Evolutionary conservation across 2,329 filamentous ascomycete genomes (phyloP).

Genomic region (Sporothrix pallida): DNA sequence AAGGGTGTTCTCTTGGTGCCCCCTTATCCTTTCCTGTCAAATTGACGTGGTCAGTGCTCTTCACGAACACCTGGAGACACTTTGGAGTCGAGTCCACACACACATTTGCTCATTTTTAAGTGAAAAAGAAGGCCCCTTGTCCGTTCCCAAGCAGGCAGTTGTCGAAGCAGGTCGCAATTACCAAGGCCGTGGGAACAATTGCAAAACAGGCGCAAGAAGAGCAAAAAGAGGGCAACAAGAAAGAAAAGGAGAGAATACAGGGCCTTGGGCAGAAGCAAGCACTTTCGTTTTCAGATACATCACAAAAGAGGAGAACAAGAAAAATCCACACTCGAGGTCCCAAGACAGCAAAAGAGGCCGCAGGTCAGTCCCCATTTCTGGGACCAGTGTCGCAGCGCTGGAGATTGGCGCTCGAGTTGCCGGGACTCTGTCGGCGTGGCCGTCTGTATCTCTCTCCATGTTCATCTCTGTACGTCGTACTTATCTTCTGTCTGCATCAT

Average conservation of each 20-base stretch:
- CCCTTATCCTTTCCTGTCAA: neutral
- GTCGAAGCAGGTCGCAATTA: constrained; percentile 24
- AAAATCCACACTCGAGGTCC: constrained; percentile 12
- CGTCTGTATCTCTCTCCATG: neutral
- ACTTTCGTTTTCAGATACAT: neutral
- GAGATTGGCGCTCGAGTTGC: neutral
- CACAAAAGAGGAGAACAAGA: constrained; percentile 15
- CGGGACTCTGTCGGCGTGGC: neutral
- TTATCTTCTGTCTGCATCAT: neutral
- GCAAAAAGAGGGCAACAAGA: neutral
- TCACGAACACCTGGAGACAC: neutral
- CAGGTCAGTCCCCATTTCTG: constrained; percentile 25
- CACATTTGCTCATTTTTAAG: no score
- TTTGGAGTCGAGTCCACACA: neutral
- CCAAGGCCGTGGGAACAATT: constrained; percentile 16
- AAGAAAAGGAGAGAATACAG: neutral
- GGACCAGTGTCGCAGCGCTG: constrained; percentile 28
- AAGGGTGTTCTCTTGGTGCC: neutral
- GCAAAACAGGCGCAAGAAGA: neutral
- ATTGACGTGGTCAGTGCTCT: constrained; percentile 3
- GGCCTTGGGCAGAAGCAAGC: neutral
- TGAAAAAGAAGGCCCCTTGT: neutral
- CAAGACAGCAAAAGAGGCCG: constrained; percentile 10
- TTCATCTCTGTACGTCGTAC: neutral
- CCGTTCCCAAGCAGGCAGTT: constrained; percentile 24